These are phyloP conservation scores for Kodamaea suecica DNA, from an alignment of 1,139 yeast genomes.

Conservation along the genomic window DNA sequence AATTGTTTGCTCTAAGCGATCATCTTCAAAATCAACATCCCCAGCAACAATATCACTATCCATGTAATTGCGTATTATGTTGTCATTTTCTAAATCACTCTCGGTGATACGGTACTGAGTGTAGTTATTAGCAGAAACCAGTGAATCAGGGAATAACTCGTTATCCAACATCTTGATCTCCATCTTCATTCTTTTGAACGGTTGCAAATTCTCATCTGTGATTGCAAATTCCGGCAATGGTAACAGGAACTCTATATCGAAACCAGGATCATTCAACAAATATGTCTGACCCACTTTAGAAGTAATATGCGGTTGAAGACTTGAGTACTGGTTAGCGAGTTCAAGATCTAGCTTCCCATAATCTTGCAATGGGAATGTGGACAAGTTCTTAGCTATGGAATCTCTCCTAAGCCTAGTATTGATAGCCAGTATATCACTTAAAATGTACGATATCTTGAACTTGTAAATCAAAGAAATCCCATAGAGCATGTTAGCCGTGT, in stretches of 20 bases:
- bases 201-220: constrained; percentile 7
- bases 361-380: not conserved
- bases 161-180: constrained; percentile 15
- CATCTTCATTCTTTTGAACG: constrained; percentile 15
- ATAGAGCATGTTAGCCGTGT: constrained; percentile 49
- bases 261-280: constrained; percentile 37
- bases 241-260: constrained; percentile 35
- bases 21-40: not conserved
- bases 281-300: not conserved
- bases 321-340: no score
- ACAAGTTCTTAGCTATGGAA: not conserved
- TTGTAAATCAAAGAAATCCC: constrained; percentile 57
- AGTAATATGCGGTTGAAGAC: not conserved
- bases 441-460: constrained; percentile 47
- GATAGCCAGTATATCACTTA: constrained; percentile 29
- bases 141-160: constrained; percentile 4
- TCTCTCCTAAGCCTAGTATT: constrained; percentile 27
- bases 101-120: not conserved
- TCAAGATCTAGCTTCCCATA: not conserved
- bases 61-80: not conserved
- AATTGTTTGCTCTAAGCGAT: not conserved
- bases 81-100: not conserved
- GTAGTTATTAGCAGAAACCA: not conserved
- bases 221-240: constrained; percentile 9
- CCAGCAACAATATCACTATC: not conserved